Evolutionary conservation across 306 rosid genomes (phyloP).

Genomic region (Castanea crenata): DNA sequence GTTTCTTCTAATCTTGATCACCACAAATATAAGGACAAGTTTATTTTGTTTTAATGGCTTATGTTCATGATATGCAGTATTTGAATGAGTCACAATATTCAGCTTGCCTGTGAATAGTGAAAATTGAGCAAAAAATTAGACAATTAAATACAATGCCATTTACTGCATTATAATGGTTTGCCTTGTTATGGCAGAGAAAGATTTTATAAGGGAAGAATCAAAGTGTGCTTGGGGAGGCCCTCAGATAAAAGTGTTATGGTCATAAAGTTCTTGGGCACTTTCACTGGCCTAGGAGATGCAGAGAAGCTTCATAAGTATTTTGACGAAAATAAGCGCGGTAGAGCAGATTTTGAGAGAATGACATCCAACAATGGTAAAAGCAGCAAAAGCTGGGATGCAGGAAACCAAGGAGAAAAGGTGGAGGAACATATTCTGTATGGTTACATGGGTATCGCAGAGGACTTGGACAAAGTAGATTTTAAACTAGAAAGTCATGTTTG

Average conservation of each 20-base stretch:
- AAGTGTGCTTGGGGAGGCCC: constrained; percentile 45
- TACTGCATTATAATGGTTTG: constrained; percentile 13
- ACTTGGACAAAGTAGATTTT: constrained; percentile 72
- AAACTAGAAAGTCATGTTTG: constrained; percentile 51
- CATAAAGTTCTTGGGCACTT: constrained; percentile 52
- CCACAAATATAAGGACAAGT: background rate
- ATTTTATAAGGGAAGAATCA: constrained; percentile 77
- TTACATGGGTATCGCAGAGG: constrained; percentile 79
- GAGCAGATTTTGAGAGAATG: constrained; percentile 36
- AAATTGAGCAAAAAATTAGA: background rate
- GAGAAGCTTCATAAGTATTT: constrained; percentile 42
- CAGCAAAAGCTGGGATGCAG: constrained; percentile 13
- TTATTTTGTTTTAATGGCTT: background rate
- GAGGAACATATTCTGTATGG: constrained; percentile 71
- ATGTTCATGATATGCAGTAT: background rate
- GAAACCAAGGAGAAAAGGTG: constrained; percentile 18
- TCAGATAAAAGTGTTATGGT: constrained; percentile 49
- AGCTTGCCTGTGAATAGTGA: background rate
- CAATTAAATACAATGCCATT: constrained; percentile 6
- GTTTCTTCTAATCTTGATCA: background rate
- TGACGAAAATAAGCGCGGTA: constrained; percentile 31
- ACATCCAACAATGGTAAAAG: constrained; percentile 14
- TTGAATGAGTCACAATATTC: background rate
- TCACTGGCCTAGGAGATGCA: constrained; percentile 54
- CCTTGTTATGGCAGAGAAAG: constrained; percentile 61